phyloP scores from a whole-genome alignment of 129 eudicot genomes.

The Saposhnikovia divaricata region DNA sequence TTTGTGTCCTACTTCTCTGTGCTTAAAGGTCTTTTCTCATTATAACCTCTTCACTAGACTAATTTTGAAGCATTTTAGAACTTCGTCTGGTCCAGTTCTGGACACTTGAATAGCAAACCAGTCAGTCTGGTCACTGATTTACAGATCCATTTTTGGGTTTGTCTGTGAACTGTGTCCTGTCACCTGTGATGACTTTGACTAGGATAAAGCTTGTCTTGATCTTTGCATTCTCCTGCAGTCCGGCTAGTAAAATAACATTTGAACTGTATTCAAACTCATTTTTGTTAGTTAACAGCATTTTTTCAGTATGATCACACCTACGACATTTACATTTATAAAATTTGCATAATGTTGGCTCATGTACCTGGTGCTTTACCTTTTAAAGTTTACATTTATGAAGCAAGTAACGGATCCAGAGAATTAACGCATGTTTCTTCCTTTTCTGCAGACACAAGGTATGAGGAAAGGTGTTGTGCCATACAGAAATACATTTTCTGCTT shows the following conservation, averaged over 20 bases:
- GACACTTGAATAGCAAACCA: background rate
- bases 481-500: constrained; percentile 79
- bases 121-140: background rate
- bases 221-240: background rate
- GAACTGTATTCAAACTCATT: background rate
- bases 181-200: background rate
- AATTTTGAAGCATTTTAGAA: background rate
- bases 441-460: constrained; percentile 85
- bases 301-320: background rate
- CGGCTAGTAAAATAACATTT: background rate
- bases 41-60: background rate
- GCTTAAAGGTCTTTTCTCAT: background rate
- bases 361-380: background rate
- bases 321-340: background rate
- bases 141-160: background rate
- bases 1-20: background rate
- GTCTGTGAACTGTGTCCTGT: background rate
- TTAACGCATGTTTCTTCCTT: background rate
- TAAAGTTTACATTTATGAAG: background rate
- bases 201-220: background rate
- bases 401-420: background rate
- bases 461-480: constrained; percentile 63
- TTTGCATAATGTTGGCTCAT: background rate
- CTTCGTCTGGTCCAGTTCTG: background rate
- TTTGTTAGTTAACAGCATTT: background rate